Percentiles rank a stretch among this genome's conserved stretches.
phyloP scores from a whole-genome alignment of 176 grass and related monocot species.

The Oryza glaberrima region DNA sequence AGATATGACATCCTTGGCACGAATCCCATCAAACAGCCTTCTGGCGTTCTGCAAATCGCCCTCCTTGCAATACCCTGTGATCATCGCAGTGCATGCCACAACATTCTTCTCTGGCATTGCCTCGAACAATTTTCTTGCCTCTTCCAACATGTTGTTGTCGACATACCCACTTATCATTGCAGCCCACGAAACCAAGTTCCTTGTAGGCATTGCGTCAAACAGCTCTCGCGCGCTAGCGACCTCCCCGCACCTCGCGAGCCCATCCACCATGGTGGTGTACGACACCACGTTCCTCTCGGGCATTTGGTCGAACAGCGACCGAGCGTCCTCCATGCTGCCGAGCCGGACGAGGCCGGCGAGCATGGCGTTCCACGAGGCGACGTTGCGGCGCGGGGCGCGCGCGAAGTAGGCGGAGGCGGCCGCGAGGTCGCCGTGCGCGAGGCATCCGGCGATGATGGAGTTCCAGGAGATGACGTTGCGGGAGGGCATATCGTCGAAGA shows the following conservation, averaged over 20 bases:
- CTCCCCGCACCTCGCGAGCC: slow-evolving; percentile 50
- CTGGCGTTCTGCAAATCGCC: slow-evolving; percentile 65
- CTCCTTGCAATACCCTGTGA: slow-evolving; percentile 70
- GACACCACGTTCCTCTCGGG: slow-evolving; percentile 74
- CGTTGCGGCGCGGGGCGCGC: slow-evolving; percentile 59
- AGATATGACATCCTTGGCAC: slow-evolving; percentile 70
- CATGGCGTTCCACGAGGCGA: slow-evolving; percentile 88
- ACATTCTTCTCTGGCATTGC: slow-evolving; percentile 80
- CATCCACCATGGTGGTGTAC: slow-evolving; percentile 78
- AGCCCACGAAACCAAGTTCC: slow-evolving; percentile 72
- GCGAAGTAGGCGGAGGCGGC: slow-evolving; percentile 68
- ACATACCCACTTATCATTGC: slow-evolving; percentile 78
- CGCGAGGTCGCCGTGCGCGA: slow-evolving; percentile 61
- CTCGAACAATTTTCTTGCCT: slow-evolving; percentile 66
- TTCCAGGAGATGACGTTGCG: slow-evolving; percentile 90
- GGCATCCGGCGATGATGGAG: slow-evolving; percentile 69
- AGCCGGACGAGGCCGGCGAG: slow-evolving; percentile 67
- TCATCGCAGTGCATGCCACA: slow-evolving; percentile 64
- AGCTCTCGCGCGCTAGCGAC: slow-evolving; percentile 57
- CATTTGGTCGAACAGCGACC: slow-evolving; percentile 70
- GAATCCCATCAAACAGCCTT: slow-evolving; percentile 69
- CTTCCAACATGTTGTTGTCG: slow-evolving; percentile 64
- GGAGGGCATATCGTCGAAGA: slow-evolving; percentile 75
- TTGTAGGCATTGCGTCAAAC: slow-evolving; percentile 76
- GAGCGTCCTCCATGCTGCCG: slow-evolving; percentile 52